These are phyloP conservation scores for Musa troglodytarum DNA, from an alignment of 176 grass and related monocot species.

Conservation along the genomic window DNA sequence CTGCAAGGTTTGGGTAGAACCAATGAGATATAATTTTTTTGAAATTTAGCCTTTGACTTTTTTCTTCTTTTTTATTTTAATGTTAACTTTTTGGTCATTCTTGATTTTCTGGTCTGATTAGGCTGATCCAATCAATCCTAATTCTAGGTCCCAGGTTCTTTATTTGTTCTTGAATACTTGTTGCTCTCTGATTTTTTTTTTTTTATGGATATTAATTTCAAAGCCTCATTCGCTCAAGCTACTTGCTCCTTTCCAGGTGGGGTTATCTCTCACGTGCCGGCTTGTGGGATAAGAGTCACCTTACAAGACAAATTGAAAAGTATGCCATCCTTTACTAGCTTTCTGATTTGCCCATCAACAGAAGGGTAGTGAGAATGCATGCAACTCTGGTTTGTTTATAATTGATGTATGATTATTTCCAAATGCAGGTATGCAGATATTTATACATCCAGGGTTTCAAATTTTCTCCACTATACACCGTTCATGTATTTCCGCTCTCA, in stretches of 20 bases:
- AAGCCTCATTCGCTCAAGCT: not conserved
- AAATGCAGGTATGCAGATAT: constrained; percentile 88
- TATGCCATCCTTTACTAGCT: constrained; percentile 28
- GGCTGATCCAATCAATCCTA: too few species aligned
- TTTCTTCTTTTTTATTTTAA: too few species aligned
- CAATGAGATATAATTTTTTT: too few species aligned
- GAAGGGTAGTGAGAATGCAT: not conserved
- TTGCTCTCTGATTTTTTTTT: too few species aligned
- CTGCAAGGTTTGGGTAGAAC: too few species aligned
- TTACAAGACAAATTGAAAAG: constrained; percentile 95
- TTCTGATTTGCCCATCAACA: not conserved
- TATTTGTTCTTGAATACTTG: too few species aligned
- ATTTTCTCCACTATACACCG: constrained; percentile 92
- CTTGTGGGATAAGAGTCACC: constrained; percentile 96
- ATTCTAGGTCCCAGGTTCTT: too few species aligned
- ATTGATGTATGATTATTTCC: constrained; percentile 7
- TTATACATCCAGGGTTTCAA: constrained; percentile 96
- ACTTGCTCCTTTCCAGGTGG: constrained; percentile 54
- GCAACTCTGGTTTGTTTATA: not conserved
- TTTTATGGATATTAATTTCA: too few species aligned
- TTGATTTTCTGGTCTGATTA: too few species aligned
- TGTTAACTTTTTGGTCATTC: too few species aligned
- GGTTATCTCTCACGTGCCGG: constrained; percentile 91
- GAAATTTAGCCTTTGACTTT: too few species aligned
- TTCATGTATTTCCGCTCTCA: constrained; percentile 97